phyloP scores from a whole-genome alignment of 192 early-diverging fungal species.

The Coemansia aciculifera region DNA sequence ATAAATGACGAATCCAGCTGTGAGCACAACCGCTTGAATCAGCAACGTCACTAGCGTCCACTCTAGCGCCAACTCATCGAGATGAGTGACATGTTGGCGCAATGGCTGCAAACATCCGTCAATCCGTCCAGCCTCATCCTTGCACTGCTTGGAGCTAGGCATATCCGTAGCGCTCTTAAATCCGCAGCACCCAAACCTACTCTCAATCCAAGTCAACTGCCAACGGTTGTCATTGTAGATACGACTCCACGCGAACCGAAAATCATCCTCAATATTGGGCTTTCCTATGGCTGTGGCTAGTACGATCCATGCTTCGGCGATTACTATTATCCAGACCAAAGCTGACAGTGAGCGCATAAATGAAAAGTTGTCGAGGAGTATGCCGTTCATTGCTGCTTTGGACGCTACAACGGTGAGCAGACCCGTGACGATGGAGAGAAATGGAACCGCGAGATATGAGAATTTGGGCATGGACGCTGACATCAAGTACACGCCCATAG shows the following conservation, averaged over 20 bases:
- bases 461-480: background rate
- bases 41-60: slow-evolving; percentile 19
- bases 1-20: slow-evolving; percentile 10
- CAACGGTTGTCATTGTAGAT: slow-evolving; percentile 41
- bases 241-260: slow-evolving; percentile 51
- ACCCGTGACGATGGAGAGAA: slow-evolving; percentile 13
- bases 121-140: background rate
- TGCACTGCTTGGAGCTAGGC: slow-evolving; percentile 33
- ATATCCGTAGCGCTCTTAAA: slow-evolving; percentile 36
- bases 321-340: slow-evolving; percentile 6
- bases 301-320: slow-evolving; percentile 31
- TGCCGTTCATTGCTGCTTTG: slow-evolving; percentile 9
- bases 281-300: slow-evolving; percentile 19
- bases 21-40: slow-evolving; percentile 18
- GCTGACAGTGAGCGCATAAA: slow-evolving; percentile 15
- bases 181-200: slow-evolving; percentile 55
- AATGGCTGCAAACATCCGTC: slow-evolving; percentile 23
- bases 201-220: slow-evolving; percentile 49
- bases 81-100: slow-evolving; percentile 2
- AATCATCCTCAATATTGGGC: slow-evolving; percentile 9
- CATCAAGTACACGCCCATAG: slow-evolving; percentile 11
- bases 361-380: background rate
- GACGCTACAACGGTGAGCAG: slow-evolving; percentile 2
- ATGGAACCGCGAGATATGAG: background rate
- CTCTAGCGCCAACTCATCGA: slow-evolving; percentile 4